Percentiles rank a stretch among this genome's conserved stretches.
phyloP scores from a whole-genome alignment of 805 yeast species.

The Kluyveromyces dobzhanskii region DNA sequence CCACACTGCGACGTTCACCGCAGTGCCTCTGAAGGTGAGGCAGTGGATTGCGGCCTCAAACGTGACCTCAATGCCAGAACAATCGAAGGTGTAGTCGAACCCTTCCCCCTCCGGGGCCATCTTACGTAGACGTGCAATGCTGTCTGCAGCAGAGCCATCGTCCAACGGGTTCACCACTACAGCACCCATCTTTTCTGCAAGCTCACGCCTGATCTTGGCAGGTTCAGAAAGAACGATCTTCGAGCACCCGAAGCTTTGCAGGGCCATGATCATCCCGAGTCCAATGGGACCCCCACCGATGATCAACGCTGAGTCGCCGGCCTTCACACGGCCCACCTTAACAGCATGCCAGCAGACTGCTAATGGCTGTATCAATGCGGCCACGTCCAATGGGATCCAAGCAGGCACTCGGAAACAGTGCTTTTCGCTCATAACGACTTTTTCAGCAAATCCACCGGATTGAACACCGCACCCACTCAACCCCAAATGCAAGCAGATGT shows the following conservation, averaged over 20 bases:
- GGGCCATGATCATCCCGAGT: slow-evolving; percentile 43
- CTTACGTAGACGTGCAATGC: slow-evolving; percentile 32
- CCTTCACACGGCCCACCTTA: slow-evolving; percentile 35
- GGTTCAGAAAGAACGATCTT: slow-evolving; percentile 45
- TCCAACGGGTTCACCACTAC: slow-evolving; percentile 41
- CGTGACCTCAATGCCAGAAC: slow-evolving; percentile 45
- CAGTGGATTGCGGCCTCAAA: slow-evolving; percentile 43
- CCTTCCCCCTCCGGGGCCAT: slow-evolving; percentile 37
- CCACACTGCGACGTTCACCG: slow-evolving; percentile 64
- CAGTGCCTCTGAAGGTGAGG: slow-evolving; percentile 44
- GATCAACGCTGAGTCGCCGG: slow-evolving; percentile 41
- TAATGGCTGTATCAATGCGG: slow-evolving; percentile 49
- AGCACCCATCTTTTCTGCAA: slow-evolving; percentile 41
- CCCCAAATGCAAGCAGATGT: slow-evolving; percentile 42
- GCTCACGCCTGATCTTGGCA: slow-evolving; percentile 39
- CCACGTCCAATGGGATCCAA: slow-evolving; percentile 41
- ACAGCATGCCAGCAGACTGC: slow-evolving; percentile 54
- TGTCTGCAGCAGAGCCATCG: slow-evolving; percentile 24
- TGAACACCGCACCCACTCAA: slow-evolving; percentile 48
- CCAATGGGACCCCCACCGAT: slow-evolving; percentile 62
- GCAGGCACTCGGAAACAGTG: slow-evolving; percentile 36
- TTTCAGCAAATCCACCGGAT: slow-evolving; percentile 49
- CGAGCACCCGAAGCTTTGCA: slow-evolving; percentile 42
- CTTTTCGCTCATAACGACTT: slow-evolving; percentile 33
- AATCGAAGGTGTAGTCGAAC: slow-evolving; percentile 44